Evolutionary conservation across 2,329 filamentous ascomycete genomes (phyloP), one percentile per base, ranked within the genome.

Genomic region (Venturia carpophila): DNA sequence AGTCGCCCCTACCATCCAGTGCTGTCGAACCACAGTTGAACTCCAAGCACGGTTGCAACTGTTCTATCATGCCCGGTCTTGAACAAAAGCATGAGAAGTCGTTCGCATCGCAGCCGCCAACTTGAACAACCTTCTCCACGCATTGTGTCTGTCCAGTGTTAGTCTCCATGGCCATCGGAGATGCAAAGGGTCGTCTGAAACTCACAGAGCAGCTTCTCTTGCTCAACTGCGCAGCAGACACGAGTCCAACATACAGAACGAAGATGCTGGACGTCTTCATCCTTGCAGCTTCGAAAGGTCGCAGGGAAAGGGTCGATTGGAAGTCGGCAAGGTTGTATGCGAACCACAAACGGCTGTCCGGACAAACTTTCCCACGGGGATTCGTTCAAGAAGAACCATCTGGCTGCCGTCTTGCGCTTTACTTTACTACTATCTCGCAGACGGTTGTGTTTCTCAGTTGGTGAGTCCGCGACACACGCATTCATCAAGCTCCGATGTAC

Each of bases 41-140:
- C 19, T 58, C 52, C 52, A 58, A 58, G 52, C 52, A 58, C 9
- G 52, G 52, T n/a, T 58, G 52, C 30, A 58, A 37, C n/a, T 58
- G 52, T 27, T 58, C 37, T 37, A 58, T 58, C 52, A 58, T 58
- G 27, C 52, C 52, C 13, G 52, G 30, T 37, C 27, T 37, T n/a
- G 17, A 58, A 37, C 52, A 58, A n/a, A 17, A 58, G 30, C 52
- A 58, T 19, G 52, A 37, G 10, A 58, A 37, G 30, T 58, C 52
- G 15, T 58, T 58, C 52, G 52, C 30, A n/a, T 34, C 52, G 11
- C 52, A 58, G 27, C 52, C 52, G 9, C 27, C 27, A 15, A 24
- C 52, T 58, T 58, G 52, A 19, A 58, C 52, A 15, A 58, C 52
- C 27, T 58, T 58, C 7, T 58, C 52, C 52, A 58, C 52, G 19